A percentile compares a stretch with the other conserved stretches of the same genome.
Evolutionary conservation across 345 rosid genomes (phyloP).

Genomic region (Hibiscus trionum): DNA sequence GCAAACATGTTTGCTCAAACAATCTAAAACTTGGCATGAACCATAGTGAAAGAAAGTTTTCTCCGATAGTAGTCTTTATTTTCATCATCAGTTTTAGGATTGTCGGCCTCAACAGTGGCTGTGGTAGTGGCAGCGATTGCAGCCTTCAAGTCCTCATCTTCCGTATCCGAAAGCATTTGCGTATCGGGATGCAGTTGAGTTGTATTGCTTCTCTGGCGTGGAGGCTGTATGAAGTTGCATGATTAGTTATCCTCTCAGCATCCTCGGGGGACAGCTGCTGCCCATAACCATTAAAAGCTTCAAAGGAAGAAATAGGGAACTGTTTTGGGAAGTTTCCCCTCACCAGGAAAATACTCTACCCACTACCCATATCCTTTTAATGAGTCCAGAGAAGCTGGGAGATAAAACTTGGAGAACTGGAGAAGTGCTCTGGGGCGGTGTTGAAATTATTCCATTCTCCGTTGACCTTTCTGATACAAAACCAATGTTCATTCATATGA

Average conservation of each 20-base stretch:
- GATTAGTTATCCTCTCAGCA: conserved; percentile 67
- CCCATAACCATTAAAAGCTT: conserved; percentile 70
- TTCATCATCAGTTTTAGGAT: conserved; percentile 29
- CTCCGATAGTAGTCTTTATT: no score
- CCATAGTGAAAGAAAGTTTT: background rate
- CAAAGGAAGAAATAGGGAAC: conserved; percentile 61
- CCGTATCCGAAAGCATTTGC: conserved; percentile 47
- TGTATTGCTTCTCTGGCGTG: conserved; percentile 25
- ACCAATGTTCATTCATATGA: no score
- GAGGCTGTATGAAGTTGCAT: conserved; percentile 32
- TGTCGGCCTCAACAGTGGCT: conserved; percentile 25
- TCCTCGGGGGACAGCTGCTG: conserved; percentile 90
- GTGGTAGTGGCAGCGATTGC: conserved; percentile 71
- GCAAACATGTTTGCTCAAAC: background rate
- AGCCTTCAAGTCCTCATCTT: conserved; percentile 78
- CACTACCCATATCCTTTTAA: conserved; percentile 84
- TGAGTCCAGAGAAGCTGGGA: conserved; percentile 78
- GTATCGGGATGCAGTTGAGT: conserved; percentile 35
- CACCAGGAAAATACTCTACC: conserved; percentile 95
- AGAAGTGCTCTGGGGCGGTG: conserved; percentile 86
- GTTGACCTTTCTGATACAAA: no score
- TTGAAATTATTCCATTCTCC: no score
- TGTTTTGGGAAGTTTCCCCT: conserved; percentile 85
- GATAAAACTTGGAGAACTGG: conserved; percentile 83
- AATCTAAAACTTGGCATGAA: no score